phyloP scores from a whole-genome alignment of 225 moss, liverwort and hornwort genomes.

The Thuidium tamariscinum region DNA sequence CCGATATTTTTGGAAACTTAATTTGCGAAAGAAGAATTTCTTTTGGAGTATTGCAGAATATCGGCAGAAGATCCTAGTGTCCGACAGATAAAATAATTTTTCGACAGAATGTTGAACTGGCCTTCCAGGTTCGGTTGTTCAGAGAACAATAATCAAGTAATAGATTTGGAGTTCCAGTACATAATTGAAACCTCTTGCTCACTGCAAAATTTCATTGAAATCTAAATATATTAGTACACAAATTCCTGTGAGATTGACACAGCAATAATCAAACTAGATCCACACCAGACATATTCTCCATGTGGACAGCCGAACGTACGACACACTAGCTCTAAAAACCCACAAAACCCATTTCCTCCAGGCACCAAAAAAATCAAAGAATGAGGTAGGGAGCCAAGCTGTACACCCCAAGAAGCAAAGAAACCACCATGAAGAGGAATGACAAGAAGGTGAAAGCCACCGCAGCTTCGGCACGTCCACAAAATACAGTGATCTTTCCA shows the following conservation, averaged over 20 bases:
- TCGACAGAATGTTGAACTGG: background rate
- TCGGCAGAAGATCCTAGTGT: background rate
- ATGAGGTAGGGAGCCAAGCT: conserved; percentile 40
- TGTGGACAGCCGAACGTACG: background rate
- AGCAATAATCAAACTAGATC: background rate
- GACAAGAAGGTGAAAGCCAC: conserved; percentile 44
- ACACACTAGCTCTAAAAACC: background rate
- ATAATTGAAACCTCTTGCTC: background rate
- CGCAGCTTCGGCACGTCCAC: conserved; percentile 27
- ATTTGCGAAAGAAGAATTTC: too few relatives aligned
- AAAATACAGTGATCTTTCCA: conserved; percentile 29
- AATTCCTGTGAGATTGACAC: background rate
- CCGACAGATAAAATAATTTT: background rate
- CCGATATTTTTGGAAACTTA: background rate
- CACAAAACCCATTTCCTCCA: background rate
- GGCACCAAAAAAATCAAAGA: conserved; percentile 1
- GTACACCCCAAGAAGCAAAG: conserved; percentile 29
- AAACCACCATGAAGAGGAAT: conserved; percentile 21
- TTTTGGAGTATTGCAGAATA: too few relatives aligned
- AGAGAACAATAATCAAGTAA: background rate
- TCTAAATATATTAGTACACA: background rate
- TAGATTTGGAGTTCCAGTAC: background rate
- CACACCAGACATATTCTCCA: background rate
- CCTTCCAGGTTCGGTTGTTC: background rate
- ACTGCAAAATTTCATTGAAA: background rate